Base-by-base conservation (phyloP, 805 yeast genomes). In the Ogataea neopini region DNA sequence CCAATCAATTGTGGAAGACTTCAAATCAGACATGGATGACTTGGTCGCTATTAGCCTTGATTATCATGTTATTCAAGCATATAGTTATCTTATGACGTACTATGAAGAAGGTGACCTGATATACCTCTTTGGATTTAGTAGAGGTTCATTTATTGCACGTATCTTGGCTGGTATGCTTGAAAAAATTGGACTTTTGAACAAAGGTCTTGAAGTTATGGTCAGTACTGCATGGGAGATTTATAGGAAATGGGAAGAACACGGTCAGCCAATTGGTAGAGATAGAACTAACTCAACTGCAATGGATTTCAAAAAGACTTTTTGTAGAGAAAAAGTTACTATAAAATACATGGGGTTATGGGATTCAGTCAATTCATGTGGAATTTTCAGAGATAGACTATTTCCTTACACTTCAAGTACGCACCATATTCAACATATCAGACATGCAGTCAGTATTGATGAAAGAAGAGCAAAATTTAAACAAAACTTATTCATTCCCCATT, bases 301-400 rank as follows among this genome's bases (percentile, higher is more conserved):
- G 23, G 84, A 80, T 52, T 84, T 82, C 60, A 75, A 71, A 50
- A 68, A 66, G 40, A 78, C 83, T 0, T 84, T 83, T 57, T 74
- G 80, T 40, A 55, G 68, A 4, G 62, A 66, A 4, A 55, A 62
- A 2, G 75, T 80, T 3, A 57, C 56, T 7, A 71, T 84, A 40
- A 74, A 76, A 51, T 81, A 82, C 49, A 76, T 83, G 74, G 89
- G 89, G 0, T 62, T 84, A 15, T 84, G 84, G 75, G 90, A 84
- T 63, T 78, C 87, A 0, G 81, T 83, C 15, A 82, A 81, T 58
- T 81, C 88, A 1, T 82, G 83, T 17, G 89, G 89, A 0, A 55
- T 82, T 8, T 47, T 83, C 3, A 67, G 80, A 35, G 86, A 82
- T 56, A 63, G 79, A 33, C 51, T 79, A 59, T 83, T 83, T 51